Percentiles rank a stretch among this genome's conserved stretches.
These are phyloP conservation scores for Sindora glabra DNA, from an alignment of 306 rosid species.

Conservation along the genomic window DNA sequence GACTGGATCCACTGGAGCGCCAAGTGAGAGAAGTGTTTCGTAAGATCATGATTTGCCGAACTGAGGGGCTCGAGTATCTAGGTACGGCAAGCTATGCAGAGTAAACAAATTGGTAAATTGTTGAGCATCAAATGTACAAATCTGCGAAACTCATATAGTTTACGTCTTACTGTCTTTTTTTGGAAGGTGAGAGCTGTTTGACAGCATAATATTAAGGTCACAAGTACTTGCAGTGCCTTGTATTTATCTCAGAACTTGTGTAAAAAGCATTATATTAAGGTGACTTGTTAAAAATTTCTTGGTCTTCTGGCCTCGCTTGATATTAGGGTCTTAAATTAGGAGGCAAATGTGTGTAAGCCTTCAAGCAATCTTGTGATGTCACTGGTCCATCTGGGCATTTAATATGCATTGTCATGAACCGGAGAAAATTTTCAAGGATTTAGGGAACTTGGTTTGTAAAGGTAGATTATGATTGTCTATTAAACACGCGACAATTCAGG, in stretches of 20 bases:
- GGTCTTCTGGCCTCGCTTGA: constrained; percentile 11
- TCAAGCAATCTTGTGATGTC: too few relatives aligned
- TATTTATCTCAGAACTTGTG: constrained; percentile 27
- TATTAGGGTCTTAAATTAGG: too few relatives aligned
- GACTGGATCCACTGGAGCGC: constrained; percentile 72
- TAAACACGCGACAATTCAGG: too few relatives aligned
- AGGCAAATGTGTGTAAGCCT: too few relatives aligned
- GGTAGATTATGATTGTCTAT: too few relatives aligned
- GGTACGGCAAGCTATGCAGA: constrained; percentile 35
- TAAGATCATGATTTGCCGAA: constrained; percentile 62
- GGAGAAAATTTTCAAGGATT: too few relatives aligned
- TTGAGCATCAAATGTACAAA: constrained; percentile 44
- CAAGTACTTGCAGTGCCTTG: constrained; percentile 8
- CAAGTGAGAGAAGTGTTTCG: constrained; percentile 75
- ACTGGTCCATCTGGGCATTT: too few relatives aligned
- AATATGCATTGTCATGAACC: too few relatives aligned
- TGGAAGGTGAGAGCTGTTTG: constrained; percentile 31
- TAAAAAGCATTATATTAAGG: constrained; percentile 13
- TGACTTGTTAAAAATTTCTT: constrained; percentile 15
- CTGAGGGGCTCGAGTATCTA: constrained; percentile 68
- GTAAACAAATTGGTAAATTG: constrained; percentile 19
- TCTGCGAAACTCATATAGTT: constrained; percentile 22
- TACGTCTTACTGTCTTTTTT: constrained; percentile 27
- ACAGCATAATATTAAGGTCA: too few relatives aligned
- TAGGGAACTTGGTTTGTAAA: too few relatives aligned